Evolutionary conservation across 2,329 filamentous ascomycete species (phyloP).

Genomic region (Pseudocercospora vitis): DNA sequence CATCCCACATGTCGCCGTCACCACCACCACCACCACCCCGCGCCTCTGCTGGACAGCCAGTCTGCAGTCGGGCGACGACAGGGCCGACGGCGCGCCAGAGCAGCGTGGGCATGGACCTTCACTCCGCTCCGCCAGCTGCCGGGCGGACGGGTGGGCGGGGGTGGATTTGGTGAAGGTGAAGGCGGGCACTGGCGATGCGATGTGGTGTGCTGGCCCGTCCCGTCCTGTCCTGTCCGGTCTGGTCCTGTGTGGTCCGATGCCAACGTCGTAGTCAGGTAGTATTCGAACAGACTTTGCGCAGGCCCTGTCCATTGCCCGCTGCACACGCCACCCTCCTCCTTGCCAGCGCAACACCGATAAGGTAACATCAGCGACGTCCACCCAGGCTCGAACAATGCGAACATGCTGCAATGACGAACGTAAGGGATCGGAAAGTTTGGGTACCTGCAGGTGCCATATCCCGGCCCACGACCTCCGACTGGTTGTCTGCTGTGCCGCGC

Average conservation of each 20-base stretch:
- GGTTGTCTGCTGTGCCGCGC: conserved; percentile 12
- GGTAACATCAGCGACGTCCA: conserved; percentile 2
- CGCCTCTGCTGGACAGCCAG: no score
- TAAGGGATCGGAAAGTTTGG: conserved; percentile 6
- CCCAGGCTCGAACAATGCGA: conserved; percentile 12
- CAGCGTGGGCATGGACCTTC: background rate
- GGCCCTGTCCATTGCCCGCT: no score
- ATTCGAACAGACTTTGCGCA: no score
- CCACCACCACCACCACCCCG: no score
- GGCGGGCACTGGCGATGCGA: background rate
- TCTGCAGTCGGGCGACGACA: conserved; percentile 1
- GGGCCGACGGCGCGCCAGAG: conserved; percentile 9
- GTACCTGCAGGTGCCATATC: conserved; percentile 29
- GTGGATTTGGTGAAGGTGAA: no score
- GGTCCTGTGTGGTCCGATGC: no score
- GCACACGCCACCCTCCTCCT: background rate
- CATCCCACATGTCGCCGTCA: conserved; percentile 1
- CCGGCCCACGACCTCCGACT: conserved; percentile 24
- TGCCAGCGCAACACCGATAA: background rate
- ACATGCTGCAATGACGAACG: conserved; percentile 10
- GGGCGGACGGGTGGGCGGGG: background rate
- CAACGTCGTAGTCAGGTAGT: no score
- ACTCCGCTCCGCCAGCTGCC: background rate
- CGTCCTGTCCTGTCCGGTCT: background rate
- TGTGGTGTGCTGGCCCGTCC: background rate